Conservation (phyloP, 352 stramenopile genomes). For the Globisporangium spiculum region DNA sequence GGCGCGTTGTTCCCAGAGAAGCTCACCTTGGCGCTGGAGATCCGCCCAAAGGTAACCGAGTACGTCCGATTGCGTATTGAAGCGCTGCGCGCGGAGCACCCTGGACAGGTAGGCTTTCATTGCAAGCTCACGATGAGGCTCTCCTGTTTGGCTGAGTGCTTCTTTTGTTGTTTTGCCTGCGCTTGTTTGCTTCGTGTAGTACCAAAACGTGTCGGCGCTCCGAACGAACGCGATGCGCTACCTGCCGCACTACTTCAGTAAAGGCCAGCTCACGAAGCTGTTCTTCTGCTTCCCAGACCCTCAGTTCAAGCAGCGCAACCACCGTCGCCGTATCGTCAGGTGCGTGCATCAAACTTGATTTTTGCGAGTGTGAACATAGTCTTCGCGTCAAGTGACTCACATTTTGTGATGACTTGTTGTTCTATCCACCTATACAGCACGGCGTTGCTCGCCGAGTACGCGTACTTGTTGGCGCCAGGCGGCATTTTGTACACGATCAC, state of each 20-base stretch:
- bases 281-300: slow-evolving; percentile 99
- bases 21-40: slow-evolving; percentile 96
- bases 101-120: slow-evolving; percentile 30
- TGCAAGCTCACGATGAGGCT: background rate
- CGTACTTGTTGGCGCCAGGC: slow-evolving; percentile 90
- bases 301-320: slow-evolving; percentile 99
- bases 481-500: slow-evolving; percentile 98
- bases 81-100: slow-evolving; percentile 75
- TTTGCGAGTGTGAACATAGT: background rate
- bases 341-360: slow-evolving; percentile 17
- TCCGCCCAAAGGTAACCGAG: slow-evolving; percentile 94
- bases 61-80: slow-evolving; percentile 92
- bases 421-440: slow-evolving; percentile 52
- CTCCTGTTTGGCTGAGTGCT: background rate
- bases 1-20: slow-evolving; percentile 91
- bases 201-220: slow-evolving; percentile 95
- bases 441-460: slow-evolving; percentile 96
- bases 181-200: slow-evolving; percentile 32
- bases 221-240: slow-evolving; percentile 97
- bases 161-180: background rate
- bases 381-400: background rate
- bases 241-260: slow-evolving; percentile 81
- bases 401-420: background rate
- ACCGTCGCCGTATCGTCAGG: slow-evolving; percentile 92
- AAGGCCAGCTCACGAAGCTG: slow-evolving; percentile 92